Evolutionary conservation across 495 filamentous ascomycete species (phyloP), one percentile per base, ranked within the genome.

Genomic region (Penicillium angulare): DNA sequence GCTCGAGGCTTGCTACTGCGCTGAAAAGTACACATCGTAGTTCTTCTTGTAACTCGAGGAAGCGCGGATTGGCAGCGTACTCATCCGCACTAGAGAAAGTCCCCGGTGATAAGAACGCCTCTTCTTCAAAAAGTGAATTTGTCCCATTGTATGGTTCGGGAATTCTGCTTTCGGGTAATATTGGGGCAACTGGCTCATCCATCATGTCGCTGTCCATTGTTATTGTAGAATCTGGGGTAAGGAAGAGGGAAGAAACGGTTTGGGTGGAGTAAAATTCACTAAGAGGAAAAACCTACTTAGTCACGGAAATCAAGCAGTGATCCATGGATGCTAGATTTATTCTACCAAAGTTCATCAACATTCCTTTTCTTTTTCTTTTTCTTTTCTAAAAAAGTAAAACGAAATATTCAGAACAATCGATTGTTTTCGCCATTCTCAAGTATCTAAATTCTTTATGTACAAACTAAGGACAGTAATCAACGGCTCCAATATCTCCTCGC

Each of bases 51-150:
- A 64, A 29, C 52, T 64, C 61, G 0, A 64, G 50, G 33, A 64
- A 64, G 1, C 61, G 50, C 15, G 61, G 61, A 36, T 64, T 64
- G 13, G 59, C 61, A 8, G 68, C 64, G 22, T 64, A 64, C 35
- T 64, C 61, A 29, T 64, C 61, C 13, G 58, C 58, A 38, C 61
- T 64, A 33, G 61, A 64, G 26, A 64, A 64, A 47, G 61, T 64
- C 10, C 61, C 61, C 5, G 61, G 61, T 0, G 61, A 64, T 20
- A 64, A 32, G 16, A 64, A 64, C 0, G 57, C 60, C 36, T 64
- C 58, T 47, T 64, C 61, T 39, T 64, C 61, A 22, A 64, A 59
- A 5, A 57, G 13, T 3, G 57, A 50, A 7, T 49, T 29, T 7
- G 57, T 13, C n/a, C 24, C 45, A 41, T 56, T 60, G 48, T 60